These are phyloP conservation scores for Plasmodium cynomolgi DNA, from an alignment of 169 alveolate species.

Conservation along the genomic window DNA sequence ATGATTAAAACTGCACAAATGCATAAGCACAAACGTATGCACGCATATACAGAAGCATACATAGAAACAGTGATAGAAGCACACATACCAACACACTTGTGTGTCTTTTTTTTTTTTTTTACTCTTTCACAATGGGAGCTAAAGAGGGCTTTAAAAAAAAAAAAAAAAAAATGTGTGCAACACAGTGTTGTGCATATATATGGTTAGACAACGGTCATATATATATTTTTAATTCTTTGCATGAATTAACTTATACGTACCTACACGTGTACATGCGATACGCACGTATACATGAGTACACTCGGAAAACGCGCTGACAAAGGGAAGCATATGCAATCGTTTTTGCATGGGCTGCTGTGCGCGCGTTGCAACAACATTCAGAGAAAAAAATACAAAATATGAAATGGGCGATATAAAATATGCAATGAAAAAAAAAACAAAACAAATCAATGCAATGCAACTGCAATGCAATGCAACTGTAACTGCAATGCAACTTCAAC, in stretches of 20 bases:
- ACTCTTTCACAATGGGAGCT: background rate
- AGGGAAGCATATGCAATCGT: background rate
- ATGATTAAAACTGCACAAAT: background rate
- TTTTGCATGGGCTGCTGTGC: background rate
- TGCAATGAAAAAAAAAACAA: background rate
- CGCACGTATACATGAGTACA: background rate
- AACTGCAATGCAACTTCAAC: background rate
- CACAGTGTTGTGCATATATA: background rate
- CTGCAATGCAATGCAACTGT: too few relatives aligned
- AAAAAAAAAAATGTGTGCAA: background rate
- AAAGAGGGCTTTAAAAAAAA: background rate
- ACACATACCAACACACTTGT: background rate
- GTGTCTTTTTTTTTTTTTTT: background rate
- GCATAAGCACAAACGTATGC: background rate
- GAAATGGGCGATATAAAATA: background rate
- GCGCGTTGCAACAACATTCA: background rate
- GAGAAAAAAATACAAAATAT: background rate
- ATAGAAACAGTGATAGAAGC: background rate
- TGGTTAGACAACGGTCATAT: background rate
- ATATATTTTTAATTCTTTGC: background rate
- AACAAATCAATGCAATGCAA: too few relatives aligned
- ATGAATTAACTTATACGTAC: background rate
- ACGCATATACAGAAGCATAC: background rate
- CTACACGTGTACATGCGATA: background rate
- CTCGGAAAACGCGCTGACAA: background rate